Evolutionary conservation across 2,329 filamentous ascomycete genomes (phyloP).

Genomic region (Fonsecaea multimorphosa): DNA sequence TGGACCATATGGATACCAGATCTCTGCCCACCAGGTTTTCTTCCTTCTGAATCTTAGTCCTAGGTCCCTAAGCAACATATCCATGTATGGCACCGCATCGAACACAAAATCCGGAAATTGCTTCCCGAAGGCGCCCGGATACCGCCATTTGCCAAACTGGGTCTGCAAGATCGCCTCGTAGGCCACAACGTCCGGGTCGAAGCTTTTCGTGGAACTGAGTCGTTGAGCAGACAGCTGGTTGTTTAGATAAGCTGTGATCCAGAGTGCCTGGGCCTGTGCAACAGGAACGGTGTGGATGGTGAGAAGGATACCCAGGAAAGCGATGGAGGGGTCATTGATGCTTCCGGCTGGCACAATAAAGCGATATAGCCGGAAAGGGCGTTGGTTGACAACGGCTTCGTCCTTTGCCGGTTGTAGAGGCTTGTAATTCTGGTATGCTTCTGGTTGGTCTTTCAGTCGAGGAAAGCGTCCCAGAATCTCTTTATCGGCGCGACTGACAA

Average conservation of each 20-base stretch:
- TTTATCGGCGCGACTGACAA: slow-evolving; percentile 54
- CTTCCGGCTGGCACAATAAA: slow-evolving; percentile 51
- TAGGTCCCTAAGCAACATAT: slow-evolving; percentile 70
- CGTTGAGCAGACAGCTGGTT: slow-evolving; percentile 49
- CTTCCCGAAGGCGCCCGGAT: slow-evolving; percentile 68
- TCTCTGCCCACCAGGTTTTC: slow-evolving; percentile 39
- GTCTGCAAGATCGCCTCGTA: slow-evolving; percentile 67
- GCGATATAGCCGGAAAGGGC: slow-evolving; percentile 52
- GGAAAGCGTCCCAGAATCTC: slow-evolving; percentile 61
- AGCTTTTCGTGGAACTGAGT: background rate
- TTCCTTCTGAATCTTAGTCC: slow-evolving; percentile 59
- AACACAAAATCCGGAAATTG: slow-evolving; percentile 75
- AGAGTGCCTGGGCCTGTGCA: slow-evolving; percentile 58
- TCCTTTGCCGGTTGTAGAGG: slow-evolving; percentile 7
- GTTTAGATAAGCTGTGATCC: slow-evolving; percentile 70
- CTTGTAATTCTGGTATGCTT: slow-evolving; percentile 29
- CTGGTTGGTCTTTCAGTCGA: slow-evolving; percentile 54
- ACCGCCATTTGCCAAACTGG: slow-evolving; percentile 73
- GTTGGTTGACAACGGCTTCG: background rate
- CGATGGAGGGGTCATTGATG: slow-evolving; percentile 49
- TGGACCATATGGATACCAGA: slow-evolving; percentile 47
- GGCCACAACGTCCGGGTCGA: slow-evolving; percentile 46
- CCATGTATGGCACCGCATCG: slow-evolving; percentile 75
- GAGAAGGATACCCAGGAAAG: slow-evolving; percentile 56
- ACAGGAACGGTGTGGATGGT: slow-evolving; percentile 54